Percentiles rank a stretch among this genome's conserved stretches.
phyloP scores from a whole-genome alignment of 306 rosid genomes.

The Lathyrus oleraceus region DNA sequence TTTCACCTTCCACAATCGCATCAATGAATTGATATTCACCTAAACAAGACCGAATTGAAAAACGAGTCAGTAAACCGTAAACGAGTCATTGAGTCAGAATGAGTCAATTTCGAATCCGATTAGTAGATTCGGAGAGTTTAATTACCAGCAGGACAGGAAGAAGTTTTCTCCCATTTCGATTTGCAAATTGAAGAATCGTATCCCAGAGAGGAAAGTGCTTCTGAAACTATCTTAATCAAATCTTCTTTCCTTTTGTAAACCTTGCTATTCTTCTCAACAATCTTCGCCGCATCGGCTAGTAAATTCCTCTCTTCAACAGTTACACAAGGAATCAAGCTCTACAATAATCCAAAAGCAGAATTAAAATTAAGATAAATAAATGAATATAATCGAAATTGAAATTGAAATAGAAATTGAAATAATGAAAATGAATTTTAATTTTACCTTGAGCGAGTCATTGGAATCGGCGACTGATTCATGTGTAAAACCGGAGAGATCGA shows the following conservation, averaged over 20 bases:
- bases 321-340: conserved; percentile 72
- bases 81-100: not conserved
- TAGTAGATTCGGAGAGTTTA: not conserved
- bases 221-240: conserved; percentile 63
- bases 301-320: conserved; percentile 83
- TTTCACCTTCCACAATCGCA: conserved; percentile 65
- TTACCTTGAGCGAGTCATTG: conserved; percentile 74
- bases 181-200: conserved; percentile 78
- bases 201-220: conserved; percentile 65
- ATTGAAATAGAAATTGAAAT: not conserved
- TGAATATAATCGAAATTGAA: not conserved
- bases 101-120: not conserved
- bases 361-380: not conserved
- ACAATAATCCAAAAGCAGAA: not conserved
- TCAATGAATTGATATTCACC: conserved; percentile 93
- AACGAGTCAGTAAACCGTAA: not conserved
- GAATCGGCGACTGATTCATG: conserved; percentile 59
- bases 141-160: conserved; percentile 78
- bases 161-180: conserved; percentile 91
- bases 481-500: conserved; percentile 45
- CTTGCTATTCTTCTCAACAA: conserved; percentile 74
- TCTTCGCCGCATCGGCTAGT: conserved; percentile 72
- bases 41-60: conserved; percentile 13
- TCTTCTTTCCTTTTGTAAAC: conserved; percentile 66
- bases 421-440: not conserved